Base-by-base conservation (phyloP, 2,329 filamentous ascomycete genomes). In the Helminthosporium solani region DNA sequence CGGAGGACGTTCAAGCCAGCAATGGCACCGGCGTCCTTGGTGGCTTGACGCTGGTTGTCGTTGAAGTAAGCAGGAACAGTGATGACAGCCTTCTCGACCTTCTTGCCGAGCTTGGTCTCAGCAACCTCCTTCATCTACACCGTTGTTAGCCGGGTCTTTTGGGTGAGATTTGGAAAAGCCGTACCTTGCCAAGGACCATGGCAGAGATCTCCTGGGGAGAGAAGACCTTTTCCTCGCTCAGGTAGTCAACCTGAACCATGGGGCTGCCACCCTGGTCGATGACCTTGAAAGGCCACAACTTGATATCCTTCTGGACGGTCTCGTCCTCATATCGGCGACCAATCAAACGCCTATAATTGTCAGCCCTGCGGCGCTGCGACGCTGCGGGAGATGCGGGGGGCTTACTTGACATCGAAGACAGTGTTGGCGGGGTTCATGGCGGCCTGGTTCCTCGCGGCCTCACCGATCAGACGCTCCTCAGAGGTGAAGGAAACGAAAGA, bases 1-100 rank as follows among this genome's bases (percentile, higher is more conserved):
- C 94, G 91, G 75, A 99, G 91, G 63, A 99, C 90, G 78, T 97
- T 96, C 56, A 99, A 86, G 65, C 92, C 94, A 68, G 92, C 80
- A 71, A 99, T 99, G 74, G 92, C 88, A 86, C 94, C 94, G 60
- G 94, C 94, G 72, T 97, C 94, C 86, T 97, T 97, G 79, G 94
- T 99, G 60, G 94, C 89, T 79, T 97, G 94, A 79, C 94, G 88
- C 82, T 99, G 94, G 83, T 95, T 96, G 85, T 99, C 94, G 83
- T 97, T 97, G 89, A 99, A 99, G 84, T 99, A 99, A 72, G 94
- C 94, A 48, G 94, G 94, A 49, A 97, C 94, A 54, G 94, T 99
- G 76, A 99, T 91, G 74, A 99, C 94, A 58, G 94, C 94, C 85
- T 97, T 97, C 79, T 94, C 86, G 68, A 97, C 91, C 81, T 94